phyloP scores from a whole-genome alignment of 495 filamentous ascomycete genomes.

The Aspergillus diversus region DNA sequence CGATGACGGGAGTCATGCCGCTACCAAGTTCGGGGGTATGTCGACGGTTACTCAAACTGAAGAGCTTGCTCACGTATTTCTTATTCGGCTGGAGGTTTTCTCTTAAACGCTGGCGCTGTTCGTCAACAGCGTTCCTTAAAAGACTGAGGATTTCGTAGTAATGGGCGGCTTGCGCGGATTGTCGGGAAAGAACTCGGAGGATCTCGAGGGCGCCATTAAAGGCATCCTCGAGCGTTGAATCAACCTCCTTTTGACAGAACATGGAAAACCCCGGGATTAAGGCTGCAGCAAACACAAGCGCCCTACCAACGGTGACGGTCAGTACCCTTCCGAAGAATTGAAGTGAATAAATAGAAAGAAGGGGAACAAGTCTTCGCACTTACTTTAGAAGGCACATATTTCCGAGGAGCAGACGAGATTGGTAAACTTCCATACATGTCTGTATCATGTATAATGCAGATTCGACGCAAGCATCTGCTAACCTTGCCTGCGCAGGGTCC shows the following conservation, averaged over 20 bases:
- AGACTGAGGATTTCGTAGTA: constrained; percentile 41
- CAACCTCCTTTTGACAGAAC: constrained; percentile 40
- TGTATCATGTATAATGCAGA: constrained; percentile 48
- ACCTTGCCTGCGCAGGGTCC: constrained; percentile 38
- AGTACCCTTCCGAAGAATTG: constrained; percentile 5
- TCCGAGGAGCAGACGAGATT: constrained; percentile 35
- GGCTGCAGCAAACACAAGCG: constrained; percentile 46
- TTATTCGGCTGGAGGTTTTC: constrained; percentile 35
- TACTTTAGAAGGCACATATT: constrained; percentile 48
- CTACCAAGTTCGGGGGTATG: constrained; percentile 3
- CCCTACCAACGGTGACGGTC: constrained; percentile 29
- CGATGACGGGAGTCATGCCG: too few species aligned
- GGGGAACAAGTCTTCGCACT: neutral
- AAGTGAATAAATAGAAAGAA: neutral
- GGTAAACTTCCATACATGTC: constrained; percentile 41
- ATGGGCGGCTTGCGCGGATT: constrained; percentile 46
- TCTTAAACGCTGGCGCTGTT: constrained; percentile 37
- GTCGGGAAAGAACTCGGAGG: constrained; percentile 36
- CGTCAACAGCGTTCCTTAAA: constrained; percentile 36
- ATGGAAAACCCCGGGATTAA: constrained; percentile 49
- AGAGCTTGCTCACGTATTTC: constrained; percentile 44
- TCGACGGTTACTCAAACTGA: constrained; percentile 32
- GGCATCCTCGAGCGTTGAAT: constrained; percentile 36
- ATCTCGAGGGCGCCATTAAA: constrained; percentile 38
- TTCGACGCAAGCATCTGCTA: constrained; percentile 43